Conservation (phyloP, 31 red algal genomes). For the Asparagopsis taxiformis region DNA sequence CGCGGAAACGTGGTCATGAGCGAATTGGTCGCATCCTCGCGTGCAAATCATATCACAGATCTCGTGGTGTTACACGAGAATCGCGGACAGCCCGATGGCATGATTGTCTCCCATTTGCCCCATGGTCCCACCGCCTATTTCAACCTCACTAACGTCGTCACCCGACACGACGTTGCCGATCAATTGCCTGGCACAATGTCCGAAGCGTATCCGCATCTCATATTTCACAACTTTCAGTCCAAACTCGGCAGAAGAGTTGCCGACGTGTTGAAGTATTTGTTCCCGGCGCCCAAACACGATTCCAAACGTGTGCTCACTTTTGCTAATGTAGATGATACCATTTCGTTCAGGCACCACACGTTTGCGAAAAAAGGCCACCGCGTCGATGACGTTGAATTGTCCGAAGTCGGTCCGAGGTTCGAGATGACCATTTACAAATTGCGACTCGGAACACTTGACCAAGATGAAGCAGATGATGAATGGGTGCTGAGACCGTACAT, state of each 20-base stretch:
- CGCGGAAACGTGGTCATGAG: conserved; percentile 73
- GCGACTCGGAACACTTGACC: conserved; percentile 84
- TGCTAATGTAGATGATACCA: conserved; percentile 55
- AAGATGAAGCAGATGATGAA: conserved; percentile 88
- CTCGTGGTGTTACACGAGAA: conserved; percentile 82
- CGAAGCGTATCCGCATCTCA: conserved; percentile 88
- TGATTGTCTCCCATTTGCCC: conserved; percentile 91
- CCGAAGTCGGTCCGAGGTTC: conserved; percentile 90
- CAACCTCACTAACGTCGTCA: conserved; percentile 82
- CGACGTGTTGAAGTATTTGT: conserved; percentile 75
- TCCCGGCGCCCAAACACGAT: conserved; percentile 71
- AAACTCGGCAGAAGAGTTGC: conserved; percentile 62
- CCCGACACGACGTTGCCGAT: conserved; percentile 85
- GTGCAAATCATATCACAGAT: conserved; percentile 80
- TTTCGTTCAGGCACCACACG: conserved; percentile 84
- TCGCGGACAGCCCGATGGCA: conserved; percentile 82
- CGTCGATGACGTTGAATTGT: conserved; percentile 62
- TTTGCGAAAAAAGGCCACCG: conserved; percentile 15
- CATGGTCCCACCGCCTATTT: conserved; percentile 95
- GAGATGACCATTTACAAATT: conserved; percentile 89
- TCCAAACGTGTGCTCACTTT: conserved; percentile 88
- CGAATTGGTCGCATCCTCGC: conserved; percentile 63
- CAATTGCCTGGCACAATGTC: conserved; percentile 50
- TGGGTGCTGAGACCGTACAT: conserved; percentile 90
- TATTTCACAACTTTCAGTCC: conserved; percentile 78